phyloP scores from a whole-genome alignment of 2,329 filamentous ascomycete species.

The Ophiocordyceps camponoti-floridani region DNA sequence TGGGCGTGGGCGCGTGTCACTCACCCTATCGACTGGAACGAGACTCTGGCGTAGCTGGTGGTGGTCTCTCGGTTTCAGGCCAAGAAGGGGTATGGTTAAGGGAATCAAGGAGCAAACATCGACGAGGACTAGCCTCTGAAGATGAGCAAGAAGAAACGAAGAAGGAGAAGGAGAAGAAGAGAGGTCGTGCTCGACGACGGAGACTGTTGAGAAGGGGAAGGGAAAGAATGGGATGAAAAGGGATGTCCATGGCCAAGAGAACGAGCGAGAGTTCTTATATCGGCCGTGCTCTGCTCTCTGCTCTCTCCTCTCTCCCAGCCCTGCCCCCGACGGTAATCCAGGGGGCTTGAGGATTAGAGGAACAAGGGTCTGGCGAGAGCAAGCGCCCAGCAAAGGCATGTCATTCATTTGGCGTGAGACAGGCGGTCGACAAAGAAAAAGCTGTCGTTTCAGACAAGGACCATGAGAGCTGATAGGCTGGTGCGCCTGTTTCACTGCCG shows the following conservation, averaged over 20 bases:
- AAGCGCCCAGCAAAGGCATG: constrained; percentile 2
- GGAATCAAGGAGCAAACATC: not conserved
- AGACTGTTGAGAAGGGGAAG: constrained; percentile 6
- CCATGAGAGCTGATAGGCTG: constrained; percentile 3
- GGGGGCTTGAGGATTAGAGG: constrained; percentile 4
- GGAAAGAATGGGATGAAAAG: constrained; percentile 2
- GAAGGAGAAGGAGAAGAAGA: constrained; percentile 6
- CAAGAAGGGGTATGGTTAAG: too few relatives aligned
- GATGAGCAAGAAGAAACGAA: constrained; percentile 2
- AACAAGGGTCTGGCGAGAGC: constrained; percentile 1
- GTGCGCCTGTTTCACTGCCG: constrained; percentile 4
- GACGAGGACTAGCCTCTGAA: constrained; percentile 19
- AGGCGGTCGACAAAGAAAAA: not conserved
- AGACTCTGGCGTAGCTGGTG: not conserved
- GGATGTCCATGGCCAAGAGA: constrained; percentile 1
- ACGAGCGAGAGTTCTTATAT: constrained; percentile 4
- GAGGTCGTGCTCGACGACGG: constrained; percentile 4
- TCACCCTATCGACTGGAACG: not conserved
- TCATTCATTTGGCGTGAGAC: not conserved
- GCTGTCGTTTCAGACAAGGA: constrained; percentile 3
- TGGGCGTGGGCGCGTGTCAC: not conserved
- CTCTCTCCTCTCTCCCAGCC: not conserved
- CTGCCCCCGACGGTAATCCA: not conserved
- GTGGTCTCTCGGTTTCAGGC: not conserved
- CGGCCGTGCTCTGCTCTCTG: not conserved